Evolutionary conservation across 164 flowering plant species (phyloP).

Genomic region (Platanus orientalis): DNA sequence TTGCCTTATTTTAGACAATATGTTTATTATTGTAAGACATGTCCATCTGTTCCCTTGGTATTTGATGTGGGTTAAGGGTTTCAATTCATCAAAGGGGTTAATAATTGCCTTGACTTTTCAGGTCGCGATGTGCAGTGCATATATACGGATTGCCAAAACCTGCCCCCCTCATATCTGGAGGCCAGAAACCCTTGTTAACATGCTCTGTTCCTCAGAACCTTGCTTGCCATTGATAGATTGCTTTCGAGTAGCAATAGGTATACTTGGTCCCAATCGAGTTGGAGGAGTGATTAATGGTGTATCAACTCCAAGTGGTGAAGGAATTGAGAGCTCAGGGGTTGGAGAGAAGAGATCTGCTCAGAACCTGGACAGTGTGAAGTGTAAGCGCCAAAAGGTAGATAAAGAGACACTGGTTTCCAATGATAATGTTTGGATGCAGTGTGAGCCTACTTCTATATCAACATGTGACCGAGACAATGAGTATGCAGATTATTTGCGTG

Average conservation of each 20-base stretch:
- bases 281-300: conserved; percentile 22
- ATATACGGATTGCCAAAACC: conserved; percentile 55
- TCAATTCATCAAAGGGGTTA: conserved; percentile 3
- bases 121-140: conserved; percentile 78
- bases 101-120: conserved; percentile 25
- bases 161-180: conserved; percentile 82
- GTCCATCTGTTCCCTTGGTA: conserved; percentile 2
- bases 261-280: conserved; percentile 53
- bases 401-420: conserved; percentile 21
- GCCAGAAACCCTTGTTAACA: conserved; percentile 58
- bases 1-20: not conserved
- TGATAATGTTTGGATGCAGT: conserved; percentile 16
- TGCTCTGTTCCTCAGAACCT: conserved; percentile 49
- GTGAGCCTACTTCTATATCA: conserved; percentile 13
- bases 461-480: conserved; percentile 29
- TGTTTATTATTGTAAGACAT: conserved; percentile 1
- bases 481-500: conserved; percentile 42
- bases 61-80: not conserved
- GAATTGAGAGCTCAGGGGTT: conserved; percentile 24
- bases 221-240: conserved; percentile 60
- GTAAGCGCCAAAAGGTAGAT: conserved; percentile 64
- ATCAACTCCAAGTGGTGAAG: conserved; percentile 19
- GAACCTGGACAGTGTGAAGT: conserved; percentile 24
- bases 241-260: conserved; percentile 47
- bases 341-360: conserved; percentile 58